Conservation (phyloP, 129 eudicot species). For the Mikania micrantha region DNA sequence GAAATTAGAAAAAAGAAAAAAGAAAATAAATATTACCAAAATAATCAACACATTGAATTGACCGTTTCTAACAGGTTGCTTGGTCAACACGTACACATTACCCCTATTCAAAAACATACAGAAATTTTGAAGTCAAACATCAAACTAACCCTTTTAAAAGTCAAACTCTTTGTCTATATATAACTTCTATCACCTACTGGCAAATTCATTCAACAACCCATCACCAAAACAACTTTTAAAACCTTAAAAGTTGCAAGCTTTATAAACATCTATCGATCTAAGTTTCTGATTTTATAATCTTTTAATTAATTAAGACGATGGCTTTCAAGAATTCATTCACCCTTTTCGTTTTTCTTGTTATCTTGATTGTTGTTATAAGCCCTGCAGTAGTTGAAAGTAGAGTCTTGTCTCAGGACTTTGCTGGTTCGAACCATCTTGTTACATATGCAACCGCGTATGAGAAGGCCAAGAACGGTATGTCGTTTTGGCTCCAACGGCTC, state of each 20-base stretch:
- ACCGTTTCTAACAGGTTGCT: constrained; percentile 16
- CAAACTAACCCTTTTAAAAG: neutral
- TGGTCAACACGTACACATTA: constrained; percentile 27
- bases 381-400: constrained; percentile 20
- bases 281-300: neutral
- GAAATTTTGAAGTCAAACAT: constrained; percentile 9
- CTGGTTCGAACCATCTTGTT: constrained; percentile 11
- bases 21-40: too few species aligned
- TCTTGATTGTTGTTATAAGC: constrained; percentile 16
- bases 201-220: constrained; percentile 4
- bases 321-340: constrained; percentile 19
- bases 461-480: constrained; percentile 24
- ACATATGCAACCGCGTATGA: constrained; percentile 21
- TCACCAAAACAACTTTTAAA: neutral
- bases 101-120: constrained; percentile 15
- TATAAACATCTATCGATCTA: neutral
- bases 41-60: neutral
- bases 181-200: neutral
- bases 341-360: constrained; percentile 18
- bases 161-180: neutral
- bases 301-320: constrained; percentile 13
- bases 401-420: constrained; percentile 26
- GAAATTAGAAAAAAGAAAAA: too few species aligned
- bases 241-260: neutral
- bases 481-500: constrained; percentile 29